Base-by-base conservation (phyloP, 257 asterid genomes). In the Solanum medicagineum region DNA sequence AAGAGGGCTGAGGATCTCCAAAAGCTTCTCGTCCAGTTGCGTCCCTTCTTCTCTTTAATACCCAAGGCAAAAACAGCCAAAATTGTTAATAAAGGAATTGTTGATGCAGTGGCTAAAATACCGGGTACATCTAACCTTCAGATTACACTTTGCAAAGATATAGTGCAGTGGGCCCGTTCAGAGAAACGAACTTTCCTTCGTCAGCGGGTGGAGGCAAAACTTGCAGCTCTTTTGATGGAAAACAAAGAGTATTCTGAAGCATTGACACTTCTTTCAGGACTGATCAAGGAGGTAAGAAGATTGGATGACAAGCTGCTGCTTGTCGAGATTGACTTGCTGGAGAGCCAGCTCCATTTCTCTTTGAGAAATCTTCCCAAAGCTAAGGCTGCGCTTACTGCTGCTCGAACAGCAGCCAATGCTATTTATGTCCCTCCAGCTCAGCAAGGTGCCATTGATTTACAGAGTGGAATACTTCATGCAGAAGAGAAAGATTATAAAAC, bases 161-260 rank as follows among this genome's bases (percentile, higher is more conserved):
- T 88, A 59, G 92, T 90, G 80, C 88, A 85, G 53, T 90, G 92
- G 92, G 87, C 90, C 20, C 92, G 89, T 74, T 85, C 81, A 1
- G 92, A 90, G 89, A 90, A 87, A 86, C 90, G 90, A 84, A 90
- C 91, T 59, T 88, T 88, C 69, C 92, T 90, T 79, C 92, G 92
- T 59, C 92, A 90, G 85, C 85, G 91, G n/a, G 89, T 88, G 70
- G 92, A 90, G 86, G 90, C 91, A 16, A 87, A 83, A 69, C 91
- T 88, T 81, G 91, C 91, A 56, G 90, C 91, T 59, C 91, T 90
- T 26, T 71, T 90, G 88, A 87, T 88, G 92, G 92, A 88, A 84
- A 88, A 49, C 87, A 87, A 87, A 87, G 91, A 88, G 87, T 90
- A 88, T 82, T 51, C 91, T 12, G 91, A 90, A 45, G 91, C 92